Evolutionary conservation across 2,329 filamentous ascomycete species (phyloP), one percentile per base, ranked within the genome.

Genomic region (Microcyclosporella mali): DNA sequence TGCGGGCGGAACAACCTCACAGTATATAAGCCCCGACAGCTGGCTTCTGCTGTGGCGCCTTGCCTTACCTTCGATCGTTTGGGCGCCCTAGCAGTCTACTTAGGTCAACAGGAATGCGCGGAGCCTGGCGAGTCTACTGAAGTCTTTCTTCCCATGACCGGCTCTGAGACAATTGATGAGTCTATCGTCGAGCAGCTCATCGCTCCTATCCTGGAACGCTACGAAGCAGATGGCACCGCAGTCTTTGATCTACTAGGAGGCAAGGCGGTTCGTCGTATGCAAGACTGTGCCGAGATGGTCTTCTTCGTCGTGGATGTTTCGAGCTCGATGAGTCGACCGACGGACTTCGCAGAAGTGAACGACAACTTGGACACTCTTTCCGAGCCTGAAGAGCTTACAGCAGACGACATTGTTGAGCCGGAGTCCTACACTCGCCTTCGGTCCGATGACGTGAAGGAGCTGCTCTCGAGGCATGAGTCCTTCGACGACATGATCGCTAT

Each of bases 281-380:
- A 56, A 9, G 34, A 47, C 11, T 63, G 65, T 12, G 61, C 65
- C 16, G 65, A 67, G 43, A 40, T 65, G 6, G 32, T 63, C 3
- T 55, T 66, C 34, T 56, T 66, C 33, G 61, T 56, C 38, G 62
- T 66, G 2, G 63, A 66, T 43, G 55, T 58, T 16, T 63, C 59
- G 32, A 38, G 48, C 2, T 64, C 61, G 28, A 67, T 66, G 63
- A 17, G 38, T 6, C 8, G 37, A 0, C 32, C 54, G 1, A 62
- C 59, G 7, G 60, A 57, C 16, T 64, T 66, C 40, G 25, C 38
- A 1, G 63, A 65, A 21, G 45, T 63, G 25, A 57, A 63, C 32
- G 51, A 50, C 6, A 33, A 40, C n/a, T n/a, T n/a, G 12, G 33
- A 33, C 7, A 18, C 31, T 21, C 14, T 37, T 7, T 32, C 29